Conservation (phyloP, 139 green algal species). For the Microglena sp. region DNA sequence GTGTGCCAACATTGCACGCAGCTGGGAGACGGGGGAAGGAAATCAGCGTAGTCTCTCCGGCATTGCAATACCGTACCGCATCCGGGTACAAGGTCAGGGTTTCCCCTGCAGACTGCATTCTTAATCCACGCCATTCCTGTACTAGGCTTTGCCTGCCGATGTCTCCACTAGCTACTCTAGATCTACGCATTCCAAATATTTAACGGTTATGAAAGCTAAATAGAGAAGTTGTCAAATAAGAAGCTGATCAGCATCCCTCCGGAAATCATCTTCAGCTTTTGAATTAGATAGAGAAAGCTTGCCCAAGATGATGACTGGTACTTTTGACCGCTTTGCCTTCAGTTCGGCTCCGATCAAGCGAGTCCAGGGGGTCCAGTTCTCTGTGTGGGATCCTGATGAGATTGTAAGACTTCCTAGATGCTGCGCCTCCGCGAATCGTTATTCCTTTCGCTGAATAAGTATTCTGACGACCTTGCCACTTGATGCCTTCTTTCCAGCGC, state of each 20-base stretch:
- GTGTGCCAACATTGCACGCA: too few relatives aligned
- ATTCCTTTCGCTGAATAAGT: not conserved
- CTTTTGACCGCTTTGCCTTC: constrained; percentile 61
- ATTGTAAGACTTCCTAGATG: constrained; percentile 90
- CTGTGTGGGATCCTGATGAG: constrained; percentile 90
- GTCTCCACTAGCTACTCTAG: not conserved
- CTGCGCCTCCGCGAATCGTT: too few relatives aligned
- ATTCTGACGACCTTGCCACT: not conserved
- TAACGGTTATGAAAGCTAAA: not conserved
- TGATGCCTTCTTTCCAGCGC: constrained; percentile 6
- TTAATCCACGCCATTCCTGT: not conserved
- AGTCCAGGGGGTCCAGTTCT: constrained; percentile 89
- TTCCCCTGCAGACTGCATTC: too few relatives aligned
- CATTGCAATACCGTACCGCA: too few relatives aligned
- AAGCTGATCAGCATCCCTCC: not conserved
- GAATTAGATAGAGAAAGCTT: not conserved
- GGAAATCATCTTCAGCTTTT: not conserved
- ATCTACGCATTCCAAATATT: not conserved
- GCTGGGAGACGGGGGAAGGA: too few relatives aligned
- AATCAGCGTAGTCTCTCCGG: too few relatives aligned
- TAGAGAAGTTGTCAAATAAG: not conserved
- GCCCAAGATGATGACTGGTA: constrained; percentile 4
- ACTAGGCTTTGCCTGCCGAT: not conserved
- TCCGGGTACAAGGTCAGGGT: too few relatives aligned
- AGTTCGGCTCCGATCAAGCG: constrained; percentile 61